Percentiles rank a stretch among this genome's conserved stretches.
Evolutionary conservation across 352 stramenopile species (phyloP).

Genomic region (Phytophthora syringae): DNA sequence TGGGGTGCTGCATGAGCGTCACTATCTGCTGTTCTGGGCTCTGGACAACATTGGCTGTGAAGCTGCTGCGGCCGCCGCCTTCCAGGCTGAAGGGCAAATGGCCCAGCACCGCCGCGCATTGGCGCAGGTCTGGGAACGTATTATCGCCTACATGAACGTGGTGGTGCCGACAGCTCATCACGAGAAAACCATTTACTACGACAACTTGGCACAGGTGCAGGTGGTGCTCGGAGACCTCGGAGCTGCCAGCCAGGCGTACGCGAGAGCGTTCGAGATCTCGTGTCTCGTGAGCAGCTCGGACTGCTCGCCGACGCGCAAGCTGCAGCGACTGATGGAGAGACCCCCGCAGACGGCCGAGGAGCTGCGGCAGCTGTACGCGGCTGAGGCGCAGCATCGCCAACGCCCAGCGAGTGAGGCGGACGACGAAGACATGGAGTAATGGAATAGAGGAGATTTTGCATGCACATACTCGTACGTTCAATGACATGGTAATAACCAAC

Average conservation of each 20-base stretch:
- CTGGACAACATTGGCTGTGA: constrained; percentile 77
- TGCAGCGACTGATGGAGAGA: constrained; percentile 64
- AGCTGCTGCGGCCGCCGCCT: constrained; percentile 40
- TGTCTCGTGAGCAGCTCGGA: constrained; percentile 68
- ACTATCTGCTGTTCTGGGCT: constrained; percentile 84
- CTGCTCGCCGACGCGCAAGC: constrained; percentile 68
- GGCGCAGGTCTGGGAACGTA: constrained; percentile 66
- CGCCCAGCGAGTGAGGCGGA: constrained; percentile 35
- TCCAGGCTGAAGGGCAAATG: constrained; percentile 39
- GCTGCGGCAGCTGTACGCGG: no score
- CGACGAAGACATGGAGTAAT: constrained; percentile 34
- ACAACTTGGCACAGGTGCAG: constrained; percentile 80
- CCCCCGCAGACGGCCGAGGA: constrained; percentile 67
- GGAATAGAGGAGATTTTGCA: neutral
- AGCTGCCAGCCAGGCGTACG: constrained; percentile 61
- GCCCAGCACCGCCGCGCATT: constrained; percentile 39
- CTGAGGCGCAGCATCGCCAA: constrained; percentile 46
- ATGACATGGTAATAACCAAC: neutral
- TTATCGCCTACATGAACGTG: constrained; percentile 77
- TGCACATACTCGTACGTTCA: neutral
- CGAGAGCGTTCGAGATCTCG: constrained; percentile 56
- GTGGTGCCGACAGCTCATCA: constrained; percentile 70
- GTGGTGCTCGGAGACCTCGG: constrained; percentile 65
- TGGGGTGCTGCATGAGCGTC: constrained; percentile 62
- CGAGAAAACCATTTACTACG: constrained; percentile 89